Percentiles rank a stretch among this genome's conserved stretches.
Conservation (phyloP, 2,329 filamentous ascomycete species). For the Aspergillaceae sp. region DNA sequence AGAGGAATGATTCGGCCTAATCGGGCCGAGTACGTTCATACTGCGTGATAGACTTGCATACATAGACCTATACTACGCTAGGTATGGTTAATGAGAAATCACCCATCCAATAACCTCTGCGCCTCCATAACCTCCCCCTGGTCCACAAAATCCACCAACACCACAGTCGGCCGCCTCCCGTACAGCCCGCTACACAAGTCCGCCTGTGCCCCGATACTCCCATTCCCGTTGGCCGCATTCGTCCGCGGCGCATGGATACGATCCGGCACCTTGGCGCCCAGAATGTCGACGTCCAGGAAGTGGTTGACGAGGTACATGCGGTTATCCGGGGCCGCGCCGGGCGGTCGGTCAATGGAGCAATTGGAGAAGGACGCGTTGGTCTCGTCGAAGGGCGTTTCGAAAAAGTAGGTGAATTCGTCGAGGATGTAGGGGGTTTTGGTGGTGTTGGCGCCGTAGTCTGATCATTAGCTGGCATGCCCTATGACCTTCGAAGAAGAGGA, state of each 20-base stretch:
- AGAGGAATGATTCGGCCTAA: slow-evolving; percentile 19
- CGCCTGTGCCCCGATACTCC: slow-evolving; percentile 38
- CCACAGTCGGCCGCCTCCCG: slow-evolving; percentile 33
- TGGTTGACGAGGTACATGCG: slow-evolving; percentile 44
- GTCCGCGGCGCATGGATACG: slow-evolving; percentile 30
- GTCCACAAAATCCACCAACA: slow-evolving; percentile 41
- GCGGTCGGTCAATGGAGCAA: slow-evolving; percentile 39
- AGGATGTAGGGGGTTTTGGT: slow-evolving; percentile 34
- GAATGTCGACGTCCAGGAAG: slow-evolving; percentile 37
- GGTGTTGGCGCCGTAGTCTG: slow-evolving; percentile 36
- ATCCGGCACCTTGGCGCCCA: slow-evolving; percentile 38
- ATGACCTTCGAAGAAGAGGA: background rate
- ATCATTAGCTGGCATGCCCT: slow-evolving; percentile 1
- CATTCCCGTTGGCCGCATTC: slow-evolving; percentile 35
- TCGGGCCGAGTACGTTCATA: too few species aligned
- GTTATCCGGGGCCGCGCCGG: slow-evolving; percentile 27
- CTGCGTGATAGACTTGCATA: too few species aligned
- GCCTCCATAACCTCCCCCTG: slow-evolving; percentile 36
- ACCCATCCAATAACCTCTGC: slow-evolving; percentile 33
- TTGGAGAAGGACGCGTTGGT: slow-evolving; percentile 33
- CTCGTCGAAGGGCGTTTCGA: slow-evolving; percentile 39
- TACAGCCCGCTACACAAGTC: slow-evolving; percentile 31
- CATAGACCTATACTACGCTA: too few species aligned
- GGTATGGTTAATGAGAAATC: too few species aligned
- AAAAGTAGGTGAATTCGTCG: slow-evolving; percentile 38